A percentile compares a stretch with the other conserved stretches of the same genome.
phyloP scores from a whole-genome alignment of 805 yeast genomes.

The Groenewaldozyma salmanticensis region DNA sequence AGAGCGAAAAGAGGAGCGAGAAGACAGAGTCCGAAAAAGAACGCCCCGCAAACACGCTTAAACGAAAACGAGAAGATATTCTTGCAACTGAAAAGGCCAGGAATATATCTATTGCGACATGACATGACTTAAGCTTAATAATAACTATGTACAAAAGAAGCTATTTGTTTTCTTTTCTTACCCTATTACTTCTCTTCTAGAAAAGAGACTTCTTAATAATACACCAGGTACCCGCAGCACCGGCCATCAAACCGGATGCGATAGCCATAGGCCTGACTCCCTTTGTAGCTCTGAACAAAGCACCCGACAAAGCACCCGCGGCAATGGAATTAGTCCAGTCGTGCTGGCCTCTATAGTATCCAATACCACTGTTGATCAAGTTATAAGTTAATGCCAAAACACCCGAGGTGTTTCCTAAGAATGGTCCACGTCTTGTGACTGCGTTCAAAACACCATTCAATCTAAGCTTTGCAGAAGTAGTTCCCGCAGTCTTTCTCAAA shows the following conservation, averaged over 20 bases:
- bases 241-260: conserved; percentile 76
- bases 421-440: conserved; percentile 93
- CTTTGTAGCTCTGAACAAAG: conserved; percentile 73
- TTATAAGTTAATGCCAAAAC: conserved; percentile 86
- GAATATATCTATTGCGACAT: not conserved
- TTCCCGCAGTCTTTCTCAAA: conserved; percentile 60
- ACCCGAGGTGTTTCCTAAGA: conserved; percentile 90
- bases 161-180: no score
- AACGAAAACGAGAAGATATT: not conserved
- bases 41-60: not conserved
- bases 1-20: not conserved
- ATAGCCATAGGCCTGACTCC: conserved; percentile 85
- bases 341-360: conserved; percentile 75
- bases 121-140: no score
- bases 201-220: conserved; percentile 45
- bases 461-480: conserved; percentile 70
- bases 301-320: conserved; percentile 91
- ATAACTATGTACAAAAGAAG: no score
- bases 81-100: not conserved
- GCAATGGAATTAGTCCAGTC: conserved; percentile 75
- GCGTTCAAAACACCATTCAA: conserved; percentile 85
- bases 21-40: not conserved
- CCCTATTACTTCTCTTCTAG: no score
- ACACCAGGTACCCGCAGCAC: conserved; percentile 90
- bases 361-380: conserved; percentile 70